Evolutionary conservation across 768 basidiomycete species (phyloP).

Genomic region (Boletus sp.): DNA sequence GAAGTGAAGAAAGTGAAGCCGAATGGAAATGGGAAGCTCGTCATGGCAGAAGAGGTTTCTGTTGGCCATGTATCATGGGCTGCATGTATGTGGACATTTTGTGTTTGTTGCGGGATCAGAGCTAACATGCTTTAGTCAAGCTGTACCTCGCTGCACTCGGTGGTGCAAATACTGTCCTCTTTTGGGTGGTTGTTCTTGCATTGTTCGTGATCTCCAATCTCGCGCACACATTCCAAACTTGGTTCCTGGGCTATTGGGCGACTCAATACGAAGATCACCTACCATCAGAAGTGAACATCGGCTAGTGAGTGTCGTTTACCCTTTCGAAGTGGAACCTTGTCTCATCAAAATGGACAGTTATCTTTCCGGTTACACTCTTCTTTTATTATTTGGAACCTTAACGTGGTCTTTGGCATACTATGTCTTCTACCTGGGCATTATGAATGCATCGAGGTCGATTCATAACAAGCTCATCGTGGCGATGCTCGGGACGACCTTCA

Average conservation of each 20-base stretch:
- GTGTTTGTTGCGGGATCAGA: neutral
- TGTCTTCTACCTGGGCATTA: neutral
- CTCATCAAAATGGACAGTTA: neutral
- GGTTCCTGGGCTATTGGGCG: conserved; percentile 5
- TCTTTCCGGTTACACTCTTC: neutral
- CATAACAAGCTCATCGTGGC: neutral
- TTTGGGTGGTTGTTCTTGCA: neutral
- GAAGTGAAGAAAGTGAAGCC: neutral
- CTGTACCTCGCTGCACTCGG: conserved; percentile 1
- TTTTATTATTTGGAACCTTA: neutral
- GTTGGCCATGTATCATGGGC: conserved; percentile 1
- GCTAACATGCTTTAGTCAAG: neutral
- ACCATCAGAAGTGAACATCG: neutral
- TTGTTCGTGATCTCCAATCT: neutral
- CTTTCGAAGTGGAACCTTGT: too few relatives aligned
- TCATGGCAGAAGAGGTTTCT: neutral
- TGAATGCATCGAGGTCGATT: neutral
- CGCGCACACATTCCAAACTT: neutral
- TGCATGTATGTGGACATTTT: neutral
- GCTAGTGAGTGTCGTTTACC: neutral
- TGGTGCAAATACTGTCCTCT: neutral
- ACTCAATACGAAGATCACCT: conserved; percentile 2
- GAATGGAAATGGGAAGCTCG: neutral
- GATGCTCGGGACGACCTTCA: conserved; percentile 1
- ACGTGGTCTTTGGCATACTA: neutral